Percentiles rank a stretch among this genome's conserved stretches.
Conservation (phyloP, 2,329 filamentous ascomycete genomes). For the Apiospora arundinis region DNA sequence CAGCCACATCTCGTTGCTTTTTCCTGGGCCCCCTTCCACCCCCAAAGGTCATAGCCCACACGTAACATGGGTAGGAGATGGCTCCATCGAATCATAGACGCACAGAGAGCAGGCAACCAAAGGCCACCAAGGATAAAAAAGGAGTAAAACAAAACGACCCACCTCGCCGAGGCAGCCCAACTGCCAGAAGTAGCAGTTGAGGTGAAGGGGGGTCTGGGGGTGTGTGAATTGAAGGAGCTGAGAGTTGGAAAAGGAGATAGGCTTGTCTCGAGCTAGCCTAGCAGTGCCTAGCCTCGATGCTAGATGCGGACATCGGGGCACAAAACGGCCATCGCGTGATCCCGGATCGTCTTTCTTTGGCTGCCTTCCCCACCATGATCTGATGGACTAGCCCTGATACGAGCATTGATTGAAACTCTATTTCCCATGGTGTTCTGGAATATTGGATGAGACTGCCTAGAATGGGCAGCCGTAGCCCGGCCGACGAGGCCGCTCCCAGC, state of each 20-base stretch:
- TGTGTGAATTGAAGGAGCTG: background rate
- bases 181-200: background rate
- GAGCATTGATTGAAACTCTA: conserved; percentile 11
- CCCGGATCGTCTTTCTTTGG: background rate
- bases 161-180: background rate
- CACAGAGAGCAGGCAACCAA: background rate
- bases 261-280: conserved; percentile 10
- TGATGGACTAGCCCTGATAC: background rate
- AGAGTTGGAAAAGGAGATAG: background rate
- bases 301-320: background rate
- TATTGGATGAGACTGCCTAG: background rate
- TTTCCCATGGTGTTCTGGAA: conserved; percentile 4
- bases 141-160: background rate
- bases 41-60: background rate
- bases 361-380: background rate
- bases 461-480: background rate
- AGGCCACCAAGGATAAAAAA: background rate
- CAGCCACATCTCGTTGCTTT: conserved; percentile 7
- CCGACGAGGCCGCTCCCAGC: background rate
- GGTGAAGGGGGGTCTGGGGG: background rate
- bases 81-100: background rate
- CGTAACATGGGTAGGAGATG: background rate
- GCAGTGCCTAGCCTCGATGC: background rate
- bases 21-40: background rate
- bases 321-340: conserved; percentile 11